Conservation (phyloP, 768 basidiomycete species). For the Collybia nuda region DNA sequence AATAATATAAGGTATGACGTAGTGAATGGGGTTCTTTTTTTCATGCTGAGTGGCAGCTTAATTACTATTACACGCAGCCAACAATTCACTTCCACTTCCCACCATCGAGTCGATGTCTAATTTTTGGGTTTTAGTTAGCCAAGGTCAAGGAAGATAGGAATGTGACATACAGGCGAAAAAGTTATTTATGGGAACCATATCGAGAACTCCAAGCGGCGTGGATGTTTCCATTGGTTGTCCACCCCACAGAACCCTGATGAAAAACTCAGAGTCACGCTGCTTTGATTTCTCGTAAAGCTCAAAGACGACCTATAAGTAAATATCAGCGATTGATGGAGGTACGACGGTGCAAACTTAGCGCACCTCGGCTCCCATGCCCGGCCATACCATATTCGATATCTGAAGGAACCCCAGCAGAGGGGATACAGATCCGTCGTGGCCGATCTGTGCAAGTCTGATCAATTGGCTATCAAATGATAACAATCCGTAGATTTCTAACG, state of each 20-base stretch:
- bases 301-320: conserved; percentile 32
- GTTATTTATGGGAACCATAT: conserved; percentile 41
- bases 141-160: not conserved
- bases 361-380: conserved; percentile 54
- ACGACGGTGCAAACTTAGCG: not conserved
- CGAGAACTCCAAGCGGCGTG: conserved; percentile 42
- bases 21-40: no score
- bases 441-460: conserved; percentile 25
- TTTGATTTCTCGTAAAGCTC: conserved; percentile 35
- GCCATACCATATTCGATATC: conserved; percentile 52
- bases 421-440: conserved; percentile 51
- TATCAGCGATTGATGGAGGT: no score
- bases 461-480: no score
- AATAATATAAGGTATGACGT: no score
- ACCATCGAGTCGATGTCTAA: conserved; percentile 40
- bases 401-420: conserved; percentile 50
- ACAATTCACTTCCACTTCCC: conserved; percentile 32
- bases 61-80: conserved; percentile 25
- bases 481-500: conserved; percentile 18
- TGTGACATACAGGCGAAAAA: conserved; percentile 40
- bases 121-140: not conserved
- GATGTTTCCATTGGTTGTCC: conserved; percentile 50
- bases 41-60: not conserved
- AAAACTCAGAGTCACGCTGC: conserved; percentile 16
- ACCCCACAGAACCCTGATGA: conserved; percentile 49